Evolutionary conservation across 805 yeast species (phyloP).

Genomic region (Metschnikowia dekortorum): DNA sequence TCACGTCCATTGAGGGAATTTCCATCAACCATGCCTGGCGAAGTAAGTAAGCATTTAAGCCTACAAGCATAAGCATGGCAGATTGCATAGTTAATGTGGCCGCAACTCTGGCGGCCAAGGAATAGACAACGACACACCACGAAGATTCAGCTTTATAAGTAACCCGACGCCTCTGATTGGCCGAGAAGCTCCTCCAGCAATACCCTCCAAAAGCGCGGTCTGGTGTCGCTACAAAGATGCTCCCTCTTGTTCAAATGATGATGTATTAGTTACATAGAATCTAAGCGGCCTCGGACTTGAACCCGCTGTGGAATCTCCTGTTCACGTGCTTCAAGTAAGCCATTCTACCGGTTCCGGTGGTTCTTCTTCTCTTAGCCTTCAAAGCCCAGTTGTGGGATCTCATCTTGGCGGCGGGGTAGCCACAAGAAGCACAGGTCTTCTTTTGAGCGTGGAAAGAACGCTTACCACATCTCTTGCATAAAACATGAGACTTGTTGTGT

Average conservation of each 20-base stretch:
- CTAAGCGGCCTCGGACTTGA: slow-evolving; percentile 70
- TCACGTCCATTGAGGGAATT: too few species aligned
- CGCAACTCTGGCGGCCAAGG: too few species aligned
- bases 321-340: slow-evolving; percentile 94
- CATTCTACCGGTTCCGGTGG: slow-evolving; percentile 99
- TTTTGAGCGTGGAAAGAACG: slow-evolving; percentile 99
- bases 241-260: slow-evolving; percentile 8
- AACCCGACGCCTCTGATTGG: too few species aligned
- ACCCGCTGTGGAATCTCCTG: slow-evolving; percentile 98
- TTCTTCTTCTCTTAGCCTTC: slow-evolving; percentile 99
- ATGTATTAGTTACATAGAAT: slow-evolving; percentile 16
- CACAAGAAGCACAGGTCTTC: slow-evolving; percentile 98
- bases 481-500: slow-evolving; percentile 99
- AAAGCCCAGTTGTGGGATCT: slow-evolving; percentile 99
- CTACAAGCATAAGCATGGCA: too few species aligned
- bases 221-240: too few species aligned
- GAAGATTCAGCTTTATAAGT: too few species aligned
- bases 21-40: too few species aligned
- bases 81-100: too few species aligned
- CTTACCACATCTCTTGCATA: slow-evolving; percentile 98
- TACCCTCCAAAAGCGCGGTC: too few species aligned
- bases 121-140: too few species aligned
- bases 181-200: too few species aligned
- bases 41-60: too few species aligned
- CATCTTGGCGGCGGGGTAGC: slow-evolving; percentile 99